Base-by-base conservation (phyloP, 83 land plant species). In the Picea mariana region DNA sequence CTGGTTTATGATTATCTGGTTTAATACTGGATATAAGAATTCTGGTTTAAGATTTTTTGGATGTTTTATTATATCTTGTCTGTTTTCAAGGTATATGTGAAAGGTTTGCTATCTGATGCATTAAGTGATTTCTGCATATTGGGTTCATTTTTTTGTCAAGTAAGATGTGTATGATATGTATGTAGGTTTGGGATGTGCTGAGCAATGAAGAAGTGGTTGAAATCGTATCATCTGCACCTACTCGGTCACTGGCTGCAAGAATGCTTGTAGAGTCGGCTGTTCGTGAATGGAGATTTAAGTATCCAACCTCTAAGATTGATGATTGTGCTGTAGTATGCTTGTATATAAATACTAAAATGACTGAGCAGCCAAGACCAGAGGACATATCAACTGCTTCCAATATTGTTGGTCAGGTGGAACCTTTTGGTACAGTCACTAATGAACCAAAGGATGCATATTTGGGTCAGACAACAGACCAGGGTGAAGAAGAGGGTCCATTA, bases 131-230 rank as follows among this genome's bases (percentile, higher is more conserved):
- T 67, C 34, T 69, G 75, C 75, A 69, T 38, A 15, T 68, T 31
- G 38, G 17, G 17, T 68, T 27, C 20, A 13, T 34, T 17, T 13
- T 69, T 69, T 38, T 34, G 8, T 34, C 8, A n/a, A 69, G 6
- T 38, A 69, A 69, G 34, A 40, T 69, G 17, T 69, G 15, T 38
- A 38, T 34, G 44, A 38, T 69, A 69, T 69, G 17, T 69, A 6
- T 79, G n/a, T 86, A 92, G 94, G 87, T 92, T 12, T 92, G 94
- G 94, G 94, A 92, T 87, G 94, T 92, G 3, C 71, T 92, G 84
- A 92, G 93, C 89, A 92, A 92, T 65, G 89, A 92, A 79, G 93
- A 90, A 69, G 94, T 89, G 76, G 93, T 92, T n/a, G 86, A 88
- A 44, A 92, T 92, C 13, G 87, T 92, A 5, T 81, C 91, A 47